Evolutionary conservation across 2,329 filamentous ascomycete species (phyloP), one percentile per base, ranked within the genome.

Genomic region (Aspergillus sclerotialis): DNA sequence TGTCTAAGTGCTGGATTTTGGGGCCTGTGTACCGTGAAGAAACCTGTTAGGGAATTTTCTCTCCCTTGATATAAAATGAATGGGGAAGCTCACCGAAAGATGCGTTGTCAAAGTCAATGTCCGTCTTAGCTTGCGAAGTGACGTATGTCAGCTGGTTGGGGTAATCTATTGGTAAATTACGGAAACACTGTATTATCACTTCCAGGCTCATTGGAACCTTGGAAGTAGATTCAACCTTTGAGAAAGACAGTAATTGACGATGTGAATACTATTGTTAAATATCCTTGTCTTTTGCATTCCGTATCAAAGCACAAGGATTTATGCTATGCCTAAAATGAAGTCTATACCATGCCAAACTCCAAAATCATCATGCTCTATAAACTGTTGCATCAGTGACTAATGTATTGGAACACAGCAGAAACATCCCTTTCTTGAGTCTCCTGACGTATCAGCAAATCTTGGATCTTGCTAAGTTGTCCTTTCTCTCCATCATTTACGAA

Each of bases 331-430:
- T 24, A 24, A 9, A 8, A 24, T 24, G 8, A 24, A 24, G n/a
- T n/a, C n/a, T n/a, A n/a, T n/a, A n/a, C n/a, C n/a, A n/a, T n/a
- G n/a, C n/a, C 19, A 23, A 23, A 10, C 19, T 7, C 19, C 19
- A 38, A 24, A 23, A 33, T 27, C 24, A 24, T 10, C 31, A n/a
- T n/a, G n/a, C 9, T 13, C 7, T 9, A 4, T 14, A 30, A 30
- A 30, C 11, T 31, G 23, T 27, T 11, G 26, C 11, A 36, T 63
- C 42, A 84, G 66, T 96, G 92, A 47, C 89, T 95, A 53, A 98
- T 96, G 63, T 96, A 98, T 71, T 98, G 92, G 59, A 98, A 98
- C 21, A 96, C 88, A 8, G 90, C 87, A 44, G 87, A 95, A 7
- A 98, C 88, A 53, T 86, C 84, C 15, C 72, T 67, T 60, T 90